Percentiles rank a stretch among this genome's conserved stretches.
These are phyloP conservation scores for Cryptomeria japonica DNA, from an alignment of 75 land plant species.

Conservation along the genomic window DNA sequence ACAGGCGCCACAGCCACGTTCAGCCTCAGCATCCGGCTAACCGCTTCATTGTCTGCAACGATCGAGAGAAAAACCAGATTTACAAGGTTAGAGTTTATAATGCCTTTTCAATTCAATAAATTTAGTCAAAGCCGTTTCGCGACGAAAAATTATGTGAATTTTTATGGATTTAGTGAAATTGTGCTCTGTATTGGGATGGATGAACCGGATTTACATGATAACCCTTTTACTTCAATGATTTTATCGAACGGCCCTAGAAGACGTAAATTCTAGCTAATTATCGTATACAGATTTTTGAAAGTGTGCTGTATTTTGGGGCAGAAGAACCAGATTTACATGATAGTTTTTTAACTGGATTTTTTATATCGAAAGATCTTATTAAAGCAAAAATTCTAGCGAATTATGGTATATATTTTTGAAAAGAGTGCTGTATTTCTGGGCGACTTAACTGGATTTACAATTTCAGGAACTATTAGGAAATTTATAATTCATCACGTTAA, in stretches of 20 bases:
- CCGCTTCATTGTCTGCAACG: slow-evolving; percentile 76
- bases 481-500: background rate
- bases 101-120: background rate
- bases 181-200: background rate
- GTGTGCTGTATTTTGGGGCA: background rate
- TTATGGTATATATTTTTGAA: background rate
- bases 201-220: background rate
- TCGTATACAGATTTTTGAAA: background rate
- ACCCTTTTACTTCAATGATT: background rate
- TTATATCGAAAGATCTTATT: background rate
- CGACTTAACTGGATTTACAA: background rate
- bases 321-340: background rate
- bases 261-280: background rate
- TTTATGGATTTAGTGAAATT: background rate
- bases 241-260: background rate
- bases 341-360: background rate
- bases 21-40: slow-evolving; percentile 64
- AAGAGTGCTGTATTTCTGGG: background rate
- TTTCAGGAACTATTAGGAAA: background rate
- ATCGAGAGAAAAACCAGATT: slow-evolving; percentile 58
- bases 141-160: background rate
- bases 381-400: background rate
- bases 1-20: slow-evolving; percentile 48
- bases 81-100: slow-evolving; percentile 45
- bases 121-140: background rate